Base-by-base conservation (phyloP, 768 basidiomycete species). In the Cyclocybe cylindracea region DNA sequence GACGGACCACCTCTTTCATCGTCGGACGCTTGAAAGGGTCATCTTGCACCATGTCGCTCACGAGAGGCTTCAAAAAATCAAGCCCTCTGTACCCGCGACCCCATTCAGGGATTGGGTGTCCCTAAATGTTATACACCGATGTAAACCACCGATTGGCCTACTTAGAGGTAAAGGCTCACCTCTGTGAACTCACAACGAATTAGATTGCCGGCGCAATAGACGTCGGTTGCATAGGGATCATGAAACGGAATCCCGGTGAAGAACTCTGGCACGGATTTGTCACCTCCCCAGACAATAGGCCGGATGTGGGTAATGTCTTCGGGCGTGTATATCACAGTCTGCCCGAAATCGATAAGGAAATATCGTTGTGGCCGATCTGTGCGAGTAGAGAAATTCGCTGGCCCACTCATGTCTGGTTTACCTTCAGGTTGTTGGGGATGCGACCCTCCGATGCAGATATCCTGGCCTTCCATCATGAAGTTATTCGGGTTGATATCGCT, bases 11-110 rank as follows among this genome's bases (percentile, higher is more conserved):
- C 44, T 72, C 64, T n/a, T 67, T 61, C 56, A 74, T 74, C 1
- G 61, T 66, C 1, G 74, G 74, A 11, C 74, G 68, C 43, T 66
- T 64, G 4, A 50, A 39, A 0, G 72, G 70, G 40, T 74, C 64
- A 0, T 56, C 48, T 49, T 72, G 63, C 1, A 66, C 61, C 74
- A 77, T 76, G 18, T 73, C 69, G 0, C 44, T 39, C 1, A 71
- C 56, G 9, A 74, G 56, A 1, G 62, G 58, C 38, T 53, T 42
- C 37, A 72, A 54, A 39, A 72, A 72, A 6, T 61, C 64, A 14
- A 73, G 61, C 0, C 66, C 69, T 38, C 53, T 14, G 19, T 54
- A 54, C 4, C 52, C 53, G 6, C 42, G 14, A 16, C 49, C 31
- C 11, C 32, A 29, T 5, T 44, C 40, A 1, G 39, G 14, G 29